These are phyloP conservation scores for Brassica hybrid DNA, from an alignment of 441 rosid genomes.

Conservation along the genomic window DNA sequence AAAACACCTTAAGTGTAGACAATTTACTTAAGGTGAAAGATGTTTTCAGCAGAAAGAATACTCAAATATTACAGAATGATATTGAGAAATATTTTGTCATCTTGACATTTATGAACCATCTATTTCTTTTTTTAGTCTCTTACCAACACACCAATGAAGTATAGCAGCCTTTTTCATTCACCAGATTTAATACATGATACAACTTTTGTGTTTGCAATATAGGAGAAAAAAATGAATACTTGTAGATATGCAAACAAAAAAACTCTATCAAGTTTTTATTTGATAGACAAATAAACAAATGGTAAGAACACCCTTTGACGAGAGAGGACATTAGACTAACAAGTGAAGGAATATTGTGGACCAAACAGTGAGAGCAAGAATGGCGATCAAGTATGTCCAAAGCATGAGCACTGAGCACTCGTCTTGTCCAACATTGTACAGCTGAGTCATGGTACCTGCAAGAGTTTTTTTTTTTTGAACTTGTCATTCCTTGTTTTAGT, in stretches of 20 bases:
- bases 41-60: no score
- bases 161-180: conserved; percentile 10
- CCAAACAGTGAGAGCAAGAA: conserved; percentile 80
- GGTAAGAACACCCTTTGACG: background rate
- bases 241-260: conserved; percentile 1
- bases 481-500: conserved; percentile 8
- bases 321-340: conserved; percentile 42
- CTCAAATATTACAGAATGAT: background rate
- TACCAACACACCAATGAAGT: conserved; percentile 5
- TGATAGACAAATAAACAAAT: conserved; percentile 18
- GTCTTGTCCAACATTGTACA: conserved; percentile 87
- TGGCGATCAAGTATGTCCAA: conserved; percentile 86
- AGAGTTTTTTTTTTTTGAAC: background rate
- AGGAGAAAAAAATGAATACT: conserved; percentile 18
- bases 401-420: conserved; percentile 89
- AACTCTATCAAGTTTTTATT: background rate
- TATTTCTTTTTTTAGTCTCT: background rate
- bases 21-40: background rate
- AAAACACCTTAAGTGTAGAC: background rate
- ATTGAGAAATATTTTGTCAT: conserved; percentile 46
- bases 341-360: conserved; percentile 84
- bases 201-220: background rate
- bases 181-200: conserved; percentile 20
- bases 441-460: conserved; percentile 88
- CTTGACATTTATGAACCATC: background rate